phyloP scores from a whole-genome alignment of 352 stramenopile genomes.

The Pythium sp. region DNA sequence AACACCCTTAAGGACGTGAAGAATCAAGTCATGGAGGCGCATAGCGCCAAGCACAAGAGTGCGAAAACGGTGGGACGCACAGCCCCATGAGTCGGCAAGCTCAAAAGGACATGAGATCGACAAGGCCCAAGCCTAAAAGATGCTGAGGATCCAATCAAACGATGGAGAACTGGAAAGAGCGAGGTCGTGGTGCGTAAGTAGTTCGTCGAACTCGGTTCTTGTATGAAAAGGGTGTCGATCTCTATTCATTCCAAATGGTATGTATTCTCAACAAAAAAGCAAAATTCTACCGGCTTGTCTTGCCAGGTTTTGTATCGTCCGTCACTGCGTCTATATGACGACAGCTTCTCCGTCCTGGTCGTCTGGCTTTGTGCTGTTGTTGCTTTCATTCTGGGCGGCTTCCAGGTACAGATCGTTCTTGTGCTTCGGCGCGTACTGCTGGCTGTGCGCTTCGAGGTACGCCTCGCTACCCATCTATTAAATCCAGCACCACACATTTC shows the following conservation, averaged over 20 bases:
- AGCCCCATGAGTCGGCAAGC: background rate
- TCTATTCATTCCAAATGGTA: background rate
- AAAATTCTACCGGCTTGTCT: background rate
- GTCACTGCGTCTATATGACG: conserved; percentile 8
- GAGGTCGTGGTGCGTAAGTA: background rate
- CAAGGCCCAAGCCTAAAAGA: background rate
- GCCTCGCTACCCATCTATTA: conserved; percentile 65
- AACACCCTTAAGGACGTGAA: background rate
- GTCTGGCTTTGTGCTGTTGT: conserved; percentile 3
- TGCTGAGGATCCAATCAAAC: background rate
- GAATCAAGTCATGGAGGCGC: background rate
- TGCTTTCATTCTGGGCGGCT: conserved; percentile 5
- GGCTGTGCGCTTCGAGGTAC: conserved; percentile 60
- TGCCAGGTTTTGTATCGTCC: background rate
- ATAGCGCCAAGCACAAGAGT: background rate
- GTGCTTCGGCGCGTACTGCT: conserved; percentile 19
- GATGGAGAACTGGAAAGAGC: background rate
- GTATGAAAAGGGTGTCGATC: background rate
- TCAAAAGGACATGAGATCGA: background rate
- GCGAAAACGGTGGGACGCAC: background rate
- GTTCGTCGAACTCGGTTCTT: background rate
- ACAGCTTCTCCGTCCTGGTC: conserved; percentile 14
- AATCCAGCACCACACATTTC: background rate
- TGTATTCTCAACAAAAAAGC: background rate
- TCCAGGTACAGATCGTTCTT: conserved; percentile 30